phyloP scores from a whole-genome alignment of 2,329 filamentous ascomycete genomes.

The Trichophyton benhamiae region DNA sequence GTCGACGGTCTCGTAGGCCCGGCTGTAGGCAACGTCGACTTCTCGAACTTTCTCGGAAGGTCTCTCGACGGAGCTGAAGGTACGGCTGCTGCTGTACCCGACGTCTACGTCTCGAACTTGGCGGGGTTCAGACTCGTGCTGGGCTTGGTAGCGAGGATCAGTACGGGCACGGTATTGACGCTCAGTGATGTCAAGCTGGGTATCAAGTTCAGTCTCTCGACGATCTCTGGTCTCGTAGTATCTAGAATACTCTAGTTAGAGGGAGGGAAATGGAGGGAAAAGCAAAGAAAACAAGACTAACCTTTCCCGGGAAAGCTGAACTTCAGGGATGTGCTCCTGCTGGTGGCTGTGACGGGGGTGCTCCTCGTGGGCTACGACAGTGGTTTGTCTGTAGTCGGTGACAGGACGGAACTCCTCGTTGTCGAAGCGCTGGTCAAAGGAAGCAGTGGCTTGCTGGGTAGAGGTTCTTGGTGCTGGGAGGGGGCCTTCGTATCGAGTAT shows the following conservation, averaged over 20 bases:
- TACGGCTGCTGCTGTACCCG: slow-evolving; percentile 18
- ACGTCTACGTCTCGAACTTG: slow-evolving; percentile 21
- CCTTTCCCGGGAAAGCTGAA: slow-evolving; percentile 41
- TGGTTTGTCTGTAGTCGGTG: slow-evolving; percentile 26
- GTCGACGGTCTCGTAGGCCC: slow-evolving; percentile 15
- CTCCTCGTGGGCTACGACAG: slow-evolving; percentile 24
- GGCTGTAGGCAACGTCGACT: slow-evolving; percentile 20
- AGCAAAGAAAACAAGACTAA: slow-evolving; percentile 24
- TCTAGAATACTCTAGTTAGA: slow-evolving; percentile 6
- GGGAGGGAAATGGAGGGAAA: slow-evolving; percentile 6
- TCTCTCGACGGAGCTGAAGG: slow-evolving; percentile 11
- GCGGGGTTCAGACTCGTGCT: slow-evolving; percentile 29
- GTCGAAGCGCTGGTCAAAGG: slow-evolving; percentile 8
- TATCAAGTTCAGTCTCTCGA: slow-evolving; percentile 32
- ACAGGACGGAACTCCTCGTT: slow-evolving; percentile 1
- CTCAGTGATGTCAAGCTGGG: slow-evolving; percentile 42
- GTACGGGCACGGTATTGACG: slow-evolving; percentile 55
- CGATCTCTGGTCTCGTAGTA: slow-evolving; percentile 18
- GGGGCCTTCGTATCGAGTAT: slow-evolving; percentile 61
- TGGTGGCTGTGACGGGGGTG: slow-evolving; percentile 27
- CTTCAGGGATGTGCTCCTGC: slow-evolving; percentile 31
- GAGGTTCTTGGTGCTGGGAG: slow-evolving; percentile 44
- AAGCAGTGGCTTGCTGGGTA: slow-evolving; percentile 2
- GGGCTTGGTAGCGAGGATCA: slow-evolving; percentile 41
- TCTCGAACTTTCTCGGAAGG: slow-evolving; percentile 13